phyloP scores from a whole-genome alignment of 768 basidiomycete species.

The Panaeolus cyanescens region DNA sequence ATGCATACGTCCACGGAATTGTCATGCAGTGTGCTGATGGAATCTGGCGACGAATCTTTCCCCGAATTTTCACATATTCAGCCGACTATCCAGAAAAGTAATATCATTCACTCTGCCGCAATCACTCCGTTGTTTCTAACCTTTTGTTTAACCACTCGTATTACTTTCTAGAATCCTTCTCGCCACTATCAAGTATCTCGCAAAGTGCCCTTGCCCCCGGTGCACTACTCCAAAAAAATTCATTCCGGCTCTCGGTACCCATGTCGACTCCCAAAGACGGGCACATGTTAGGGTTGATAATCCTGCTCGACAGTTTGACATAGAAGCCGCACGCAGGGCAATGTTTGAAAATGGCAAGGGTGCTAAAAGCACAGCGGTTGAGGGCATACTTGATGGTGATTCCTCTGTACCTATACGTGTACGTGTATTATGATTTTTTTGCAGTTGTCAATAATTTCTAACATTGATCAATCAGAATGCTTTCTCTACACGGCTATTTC shows the following conservation, averaged over 20 bases:
- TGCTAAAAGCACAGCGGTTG: constrained; percentile 21
- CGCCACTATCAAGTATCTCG: constrained; percentile 5
- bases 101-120: constrained; percentile 7
- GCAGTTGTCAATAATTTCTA: not conserved
- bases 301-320: constrained; percentile 1
- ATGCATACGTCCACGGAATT: constrained; percentile 31
- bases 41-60: constrained; percentile 27
- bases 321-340: constrained; percentile 18
- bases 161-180: constrained; percentile 9
- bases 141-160: not conserved
- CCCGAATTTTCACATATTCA: constrained; percentile 31
- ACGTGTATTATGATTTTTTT: constrained; percentile 8
- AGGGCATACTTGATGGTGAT: constrained; percentile 13
- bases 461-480: constrained; percentile 24
- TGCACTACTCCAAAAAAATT: constrained; percentile 3
- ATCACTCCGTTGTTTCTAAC: not conserved
- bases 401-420: constrained; percentile 29
- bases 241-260: constrained; percentile 25
- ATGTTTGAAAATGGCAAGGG: constrained; percentile 21
- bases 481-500: constrained; percentile 17
- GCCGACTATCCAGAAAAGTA: constrained; percentile 41
- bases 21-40: constrained; percentile 29
- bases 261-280: constrained; percentile 10
- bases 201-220: constrained; percentile 9
- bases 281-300: constrained; percentile 9